Evolutionary conservation across 306 rosid species (phyloP), one percentile per base, ranked within the genome.

Genomic region (Cucurbita pepo): DNA sequence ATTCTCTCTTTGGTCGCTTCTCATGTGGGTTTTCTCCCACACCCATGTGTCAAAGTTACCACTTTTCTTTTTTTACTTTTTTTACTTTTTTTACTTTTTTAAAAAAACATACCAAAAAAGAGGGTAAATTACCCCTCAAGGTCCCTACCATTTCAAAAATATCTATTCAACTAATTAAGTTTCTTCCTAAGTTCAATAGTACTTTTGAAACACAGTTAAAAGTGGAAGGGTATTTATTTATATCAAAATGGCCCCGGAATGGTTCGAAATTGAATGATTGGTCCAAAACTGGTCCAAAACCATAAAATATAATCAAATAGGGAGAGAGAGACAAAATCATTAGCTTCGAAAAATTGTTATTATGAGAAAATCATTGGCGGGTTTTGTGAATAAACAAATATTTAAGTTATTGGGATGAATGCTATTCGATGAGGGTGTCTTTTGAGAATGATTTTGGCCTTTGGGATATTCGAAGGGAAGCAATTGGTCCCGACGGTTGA

Each of bases 381-480:
- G 54, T 48, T 25, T 69, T 14, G 56, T 69, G 21, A 25, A 69
- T 69, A 69, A 69, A 69, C 15, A 69, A 69, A 48, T 47, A 30
- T 30, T 30, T 30, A 25, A 25, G 25, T 25, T 51, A 47, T 47
- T 1, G 16, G 5, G 14, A 19, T n/a, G 12, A 82, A 77, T 8
- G 48, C 78, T 82, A 16, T 80, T 78, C 77, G 1, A 10, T 0
- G 18, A 55, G 54, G 36, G 79, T 76, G 89, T 52, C 95, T 85
- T 85, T 85, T 85, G 91, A 82, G 81, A 74, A 25, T 25, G 30
- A 25, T 25, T 25, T 25, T 69, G 75, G 77, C 61, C 77, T 59
- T 81, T 73, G 82, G 85, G 92, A 71, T 95, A 86, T 71, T 69
- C 44, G 34, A 30, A 30, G 34, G 34, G 4, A 30, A 30, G 34